Conservation (phyloP, 2,329 filamentous ascomycete genomes). For the Dactylellina leptospora region DNA sequence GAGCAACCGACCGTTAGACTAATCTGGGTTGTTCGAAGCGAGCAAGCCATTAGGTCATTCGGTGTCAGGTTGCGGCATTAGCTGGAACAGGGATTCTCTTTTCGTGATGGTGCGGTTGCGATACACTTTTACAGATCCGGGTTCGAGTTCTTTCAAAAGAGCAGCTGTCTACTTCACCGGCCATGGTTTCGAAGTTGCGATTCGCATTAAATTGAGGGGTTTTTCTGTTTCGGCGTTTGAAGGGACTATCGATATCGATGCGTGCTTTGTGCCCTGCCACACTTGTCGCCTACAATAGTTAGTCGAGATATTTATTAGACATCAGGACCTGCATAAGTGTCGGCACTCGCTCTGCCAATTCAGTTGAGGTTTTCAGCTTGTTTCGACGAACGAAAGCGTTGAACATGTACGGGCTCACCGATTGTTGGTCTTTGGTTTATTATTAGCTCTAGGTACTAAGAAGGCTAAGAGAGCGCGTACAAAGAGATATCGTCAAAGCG, state of each 20-base stretch:
- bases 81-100: slow-evolving; percentile 4
- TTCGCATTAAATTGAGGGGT: slow-evolving; percentile 14
- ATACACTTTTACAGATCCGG: slow-evolving; percentile 18
- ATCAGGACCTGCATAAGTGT: no score
- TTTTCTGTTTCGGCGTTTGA: slow-evolving; percentile 6
- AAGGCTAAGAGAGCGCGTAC: no score
- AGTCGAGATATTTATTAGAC: neutral
- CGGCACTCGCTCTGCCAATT: neutral
- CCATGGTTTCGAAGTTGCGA: slow-evolving; percentile 4
- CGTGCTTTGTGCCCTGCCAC: neutral
- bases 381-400: neutral
- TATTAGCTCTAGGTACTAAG: no score
- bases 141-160: neutral
- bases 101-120: slow-evolving; percentile 1
- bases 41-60: slow-evolving; percentile 40
- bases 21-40: slow-evolving; percentile 48
- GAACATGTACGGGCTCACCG: no score
- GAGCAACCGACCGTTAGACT: slow-evolving; percentile 27
- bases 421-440: no score
- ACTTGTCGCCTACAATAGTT: neutral
- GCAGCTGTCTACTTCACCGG: neutral
- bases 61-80: slow-evolving; percentile 30
- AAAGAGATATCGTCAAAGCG: no score
- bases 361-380: neutral
- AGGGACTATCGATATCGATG: neutral